These are phyloP conservation scores for Melastoma candidum DNA, from an alignment of 441 rosid species.

Conservation along the genomic window DNA sequence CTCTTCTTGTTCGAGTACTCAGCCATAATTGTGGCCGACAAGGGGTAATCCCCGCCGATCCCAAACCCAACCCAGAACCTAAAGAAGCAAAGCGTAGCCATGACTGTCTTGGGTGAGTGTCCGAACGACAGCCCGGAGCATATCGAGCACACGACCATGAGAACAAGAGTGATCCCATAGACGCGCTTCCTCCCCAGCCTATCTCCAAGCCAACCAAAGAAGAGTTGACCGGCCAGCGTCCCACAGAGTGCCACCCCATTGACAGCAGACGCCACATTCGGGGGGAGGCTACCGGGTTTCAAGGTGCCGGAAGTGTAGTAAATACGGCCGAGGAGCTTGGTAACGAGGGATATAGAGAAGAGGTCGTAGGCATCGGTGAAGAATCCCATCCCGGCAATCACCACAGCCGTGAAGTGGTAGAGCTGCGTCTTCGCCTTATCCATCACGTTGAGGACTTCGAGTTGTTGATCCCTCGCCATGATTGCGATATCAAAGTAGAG, in stretches of 20 bases:
- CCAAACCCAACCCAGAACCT: conserved; percentile 18
- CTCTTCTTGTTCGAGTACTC: conserved; percentile 20
- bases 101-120: conserved; percentile 5
- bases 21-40: conserved; percentile 16
- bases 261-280: conserved; percentile 11
- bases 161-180: conserved; percentile 13
- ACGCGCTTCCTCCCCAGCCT: conserved; percentile 15
- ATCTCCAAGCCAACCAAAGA: conserved; percentile 18
- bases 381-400: conserved; percentile 19
- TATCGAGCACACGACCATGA: conserved; percentile 12
- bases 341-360: conserved; percentile 14
- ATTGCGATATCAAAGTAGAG: too few species aligned
- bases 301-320: conserved; percentile 11
- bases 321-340: conserved; percentile 16
- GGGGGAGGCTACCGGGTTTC: conserved; percentile 11
- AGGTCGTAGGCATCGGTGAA: conserved; percentile 19
- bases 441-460: conserved; percentile 7
- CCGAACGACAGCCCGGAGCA: conserved; percentile 13
- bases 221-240: conserved; percentile 15
- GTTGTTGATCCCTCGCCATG: conserved; percentile 9
- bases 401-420: conserved; percentile 14
- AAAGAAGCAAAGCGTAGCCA: conserved; percentile 17
- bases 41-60: conserved; percentile 15
- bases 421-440: conserved; percentile 9
- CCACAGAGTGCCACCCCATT: conserved; percentile 15